A percentile compares a stretch with the other conserved stretches of the same genome.
Conservation (phyloP, 1,284 basidiomycete species). For the Neolentinus lepideus region DNA sequence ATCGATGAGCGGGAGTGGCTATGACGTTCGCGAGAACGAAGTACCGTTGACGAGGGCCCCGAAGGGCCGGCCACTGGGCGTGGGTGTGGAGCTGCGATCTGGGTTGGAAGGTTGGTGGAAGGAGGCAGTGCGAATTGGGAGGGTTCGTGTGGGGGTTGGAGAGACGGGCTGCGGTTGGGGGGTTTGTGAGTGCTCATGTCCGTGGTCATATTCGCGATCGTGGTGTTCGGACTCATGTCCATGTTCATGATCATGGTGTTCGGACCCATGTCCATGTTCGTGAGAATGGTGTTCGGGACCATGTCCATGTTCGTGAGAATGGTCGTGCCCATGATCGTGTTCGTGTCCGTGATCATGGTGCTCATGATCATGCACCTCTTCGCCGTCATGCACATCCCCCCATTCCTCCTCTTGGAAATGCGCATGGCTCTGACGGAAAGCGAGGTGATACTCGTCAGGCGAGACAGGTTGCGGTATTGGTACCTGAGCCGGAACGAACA, state of each 20-base stretch:
- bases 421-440: conserved; percentile 14
- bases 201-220: conserved; percentile 14
- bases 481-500: conserved; percentile 69
- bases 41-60: conserved; percentile 35
- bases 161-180: conserved; percentile 9
- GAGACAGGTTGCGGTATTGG: background rate
- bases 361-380: conserved; percentile 11
- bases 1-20: conserved; percentile 21
- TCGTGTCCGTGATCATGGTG: conserved; percentile 7
- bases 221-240: conserved; percentile 16
- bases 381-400: conserved; percentile 22
- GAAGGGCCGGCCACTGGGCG: conserved; percentile 18
- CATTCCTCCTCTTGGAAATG: conserved; percentile 27
- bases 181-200: conserved; percentile 11
- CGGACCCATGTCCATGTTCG: conserved; percentile 14
- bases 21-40: conserved; percentile 30
- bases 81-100: conserved; percentile 17
- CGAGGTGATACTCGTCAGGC: conserved; percentile 5
- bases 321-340: conserved; percentile 7
- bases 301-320: conserved; percentile 5
- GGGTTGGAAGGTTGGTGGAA: conserved; percentile 10
- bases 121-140: background rate
- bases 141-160: conserved; percentile 4
- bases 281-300: conserved; percentile 7
- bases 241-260: conserved; percentile 10